These are phyloP conservation scores for Entrophospora sp. DNA, from an alignment of 192 early-diverging fungal genomes.

Conservation along the genomic window DNA sequence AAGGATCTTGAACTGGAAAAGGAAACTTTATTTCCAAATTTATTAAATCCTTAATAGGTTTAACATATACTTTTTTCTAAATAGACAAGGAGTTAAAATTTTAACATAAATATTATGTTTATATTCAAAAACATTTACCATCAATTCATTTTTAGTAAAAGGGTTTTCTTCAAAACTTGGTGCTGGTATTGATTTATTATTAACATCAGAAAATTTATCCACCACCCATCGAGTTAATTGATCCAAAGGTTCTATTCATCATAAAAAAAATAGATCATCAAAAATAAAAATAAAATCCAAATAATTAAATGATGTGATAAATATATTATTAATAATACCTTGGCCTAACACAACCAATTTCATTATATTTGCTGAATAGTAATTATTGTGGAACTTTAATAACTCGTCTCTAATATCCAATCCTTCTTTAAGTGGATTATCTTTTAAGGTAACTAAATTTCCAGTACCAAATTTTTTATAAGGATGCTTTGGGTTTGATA, in stretches of 20 bases:
- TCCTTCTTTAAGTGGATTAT: constrained; percentile 47
- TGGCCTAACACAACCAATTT: constrained; percentile 74
- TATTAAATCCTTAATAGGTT: constrained; percentile 64
- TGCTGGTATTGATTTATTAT: constrained; percentile 53
- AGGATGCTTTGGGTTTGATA: constrained; percentile 64
- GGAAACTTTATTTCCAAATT: constrained; percentile 67
- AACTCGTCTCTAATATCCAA: constrained; percentile 71
- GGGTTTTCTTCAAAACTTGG: constrained; percentile 66
- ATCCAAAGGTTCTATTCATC: constrained; percentile 68
- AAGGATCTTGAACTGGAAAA: constrained; percentile 57
- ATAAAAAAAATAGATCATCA: no score
- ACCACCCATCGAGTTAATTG: constrained; percentile 68
- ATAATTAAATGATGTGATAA: constrained; percentile 6
- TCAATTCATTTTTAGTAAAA: constrained; percentile 53
- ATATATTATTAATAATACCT: constrained; percentile 17
- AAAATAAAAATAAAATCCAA: no score
- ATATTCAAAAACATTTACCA: no score
- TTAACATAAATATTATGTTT: no score
- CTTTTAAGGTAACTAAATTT: constrained; percentile 67
- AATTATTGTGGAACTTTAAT: constrained; percentile 72
- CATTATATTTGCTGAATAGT: constrained; percentile 92
- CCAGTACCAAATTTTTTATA: constrained; percentile 83
- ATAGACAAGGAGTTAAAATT: no score
- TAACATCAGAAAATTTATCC: constrained; percentile 63
- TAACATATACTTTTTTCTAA: constrained; percentile 49